phyloP scores from a whole-genome alignment of 257 asterid species.

The Coffea canephora region DNA sequence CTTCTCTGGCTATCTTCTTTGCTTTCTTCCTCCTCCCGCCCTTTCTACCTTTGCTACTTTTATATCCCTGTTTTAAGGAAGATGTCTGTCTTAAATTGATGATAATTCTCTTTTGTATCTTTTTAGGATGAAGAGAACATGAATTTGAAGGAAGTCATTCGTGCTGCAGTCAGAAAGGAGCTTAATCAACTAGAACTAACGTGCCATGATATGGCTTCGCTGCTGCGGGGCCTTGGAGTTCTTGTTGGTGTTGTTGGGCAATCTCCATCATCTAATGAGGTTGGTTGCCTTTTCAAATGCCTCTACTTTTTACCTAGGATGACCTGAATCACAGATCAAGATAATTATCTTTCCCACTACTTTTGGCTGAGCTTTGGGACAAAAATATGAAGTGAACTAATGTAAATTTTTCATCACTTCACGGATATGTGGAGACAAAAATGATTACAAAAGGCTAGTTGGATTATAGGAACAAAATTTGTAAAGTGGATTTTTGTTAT shows the following conservation, averaged over 20 bases:
- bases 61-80: not conserved
- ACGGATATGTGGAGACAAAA: not conserved
- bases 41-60: not conserved
- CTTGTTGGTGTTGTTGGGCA: conserved; percentile 42
- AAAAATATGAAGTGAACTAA: not conserved
- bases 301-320: not conserved
- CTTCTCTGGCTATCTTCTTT: not conserved
- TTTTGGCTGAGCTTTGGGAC: not conserved
- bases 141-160: conserved; percentile 80
- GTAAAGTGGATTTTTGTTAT: not conserved
- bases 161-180: conserved; percentile 58
- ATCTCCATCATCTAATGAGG: conserved; percentile 60
- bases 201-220: conserved; percentile 67
- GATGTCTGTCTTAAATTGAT: conserved; percentile 5
- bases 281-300: conserved; percentile 22
- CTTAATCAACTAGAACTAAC: conserved; percentile 53
- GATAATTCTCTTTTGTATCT: conserved; percentile 9
- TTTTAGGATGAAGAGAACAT: conserved; percentile 79
- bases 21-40: not conserved
- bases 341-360: not conserved
- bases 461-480: not conserved
- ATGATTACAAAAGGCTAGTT: not conserved
- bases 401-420: too few relatives aligned
- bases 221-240: conserved; percentile 64
- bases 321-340: not conserved